phyloP scores from a whole-genome alignment of 2,329 filamentous ascomycete genomes.

The Penicillium polonicum region DNA sequence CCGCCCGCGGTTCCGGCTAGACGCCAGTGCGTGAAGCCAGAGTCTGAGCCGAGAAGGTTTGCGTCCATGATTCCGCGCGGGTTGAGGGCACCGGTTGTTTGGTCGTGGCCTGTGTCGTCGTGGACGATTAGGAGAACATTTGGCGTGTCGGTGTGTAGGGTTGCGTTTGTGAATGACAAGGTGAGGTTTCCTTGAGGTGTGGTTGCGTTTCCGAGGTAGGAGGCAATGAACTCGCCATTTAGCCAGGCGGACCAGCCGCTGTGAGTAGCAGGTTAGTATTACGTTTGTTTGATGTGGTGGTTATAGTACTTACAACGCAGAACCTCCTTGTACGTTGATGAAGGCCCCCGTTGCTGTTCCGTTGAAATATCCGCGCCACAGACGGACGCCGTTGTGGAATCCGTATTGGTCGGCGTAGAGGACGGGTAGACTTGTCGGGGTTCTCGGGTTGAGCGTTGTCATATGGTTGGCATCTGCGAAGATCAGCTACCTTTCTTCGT shows the following conservation, averaged over 20 bases:
- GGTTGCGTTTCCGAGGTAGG: slow-evolving; percentile 48
- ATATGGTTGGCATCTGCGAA: slow-evolving; percentile 41
- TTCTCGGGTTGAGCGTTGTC: slow-evolving; percentile 42
- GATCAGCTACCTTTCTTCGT: slow-evolving; percentile 1
- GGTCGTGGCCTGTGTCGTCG: slow-evolving; percentile 48
- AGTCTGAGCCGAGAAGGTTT: slow-evolving; percentile 49
- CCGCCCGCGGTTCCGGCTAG: slow-evolving; percentile 59
- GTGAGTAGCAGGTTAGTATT: background rate
- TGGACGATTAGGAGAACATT: slow-evolving; percentile 61
- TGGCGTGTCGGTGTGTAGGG: slow-evolving; percentile 49
- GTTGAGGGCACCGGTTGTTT: slow-evolving; percentile 32
- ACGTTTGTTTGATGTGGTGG: background rate
- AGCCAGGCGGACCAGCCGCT: slow-evolving; percentile 59
- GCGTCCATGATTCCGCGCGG: slow-evolving; percentile 46
- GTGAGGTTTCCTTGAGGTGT: slow-evolving; percentile 30
- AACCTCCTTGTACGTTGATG: slow-evolving; percentile 55
- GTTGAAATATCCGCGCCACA: slow-evolving; percentile 49
- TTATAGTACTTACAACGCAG: slow-evolving; percentile 42
- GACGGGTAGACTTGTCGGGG: slow-evolving; percentile 46
- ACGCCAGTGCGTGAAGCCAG: slow-evolving; percentile 55
- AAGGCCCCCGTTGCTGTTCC: slow-evolving; percentile 38
- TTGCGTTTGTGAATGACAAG: slow-evolving; percentile 54
- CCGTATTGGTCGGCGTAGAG: slow-evolving; percentile 50
- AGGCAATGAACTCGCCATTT: slow-evolving; percentile 58
- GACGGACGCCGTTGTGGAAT: slow-evolving; percentile 47